Evolutionary conservation across 192 early-diverging fungal species (phyloP), one percentile per base, ranked within the genome.

Genomic region (Mortierella claussenii): DNA sequence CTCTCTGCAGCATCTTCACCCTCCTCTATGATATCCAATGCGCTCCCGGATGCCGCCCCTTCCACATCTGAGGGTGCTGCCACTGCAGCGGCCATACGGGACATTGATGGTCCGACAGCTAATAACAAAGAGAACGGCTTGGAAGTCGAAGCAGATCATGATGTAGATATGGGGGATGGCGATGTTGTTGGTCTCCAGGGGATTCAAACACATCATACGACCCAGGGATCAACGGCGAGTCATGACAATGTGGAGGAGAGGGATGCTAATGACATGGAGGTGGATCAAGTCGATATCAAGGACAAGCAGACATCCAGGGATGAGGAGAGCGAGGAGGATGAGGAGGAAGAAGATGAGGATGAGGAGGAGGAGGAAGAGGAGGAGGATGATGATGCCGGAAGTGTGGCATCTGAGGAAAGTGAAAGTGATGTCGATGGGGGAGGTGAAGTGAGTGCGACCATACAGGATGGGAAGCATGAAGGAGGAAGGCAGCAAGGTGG

Each of bases 1-100:
- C 68, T 70, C 0, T 74, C 69, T 28, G 69, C 61, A 9, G 53
- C 61, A 4, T 74, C 69, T 0, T 65, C 69, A n/a, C 69, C 69
- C 6, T 71, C 69, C 15, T 71, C 69, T 17, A 47, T 48, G 0
- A 28, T 58, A 26, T 71, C 69, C 1, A 18, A 18, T 4, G 24
- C 30, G 34, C 44, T 62, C 4, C 58, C 32, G 4, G 52, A 53
- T 23, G 11, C 21, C 17, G 44, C 49, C 26, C 36, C 34, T 12
- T 33, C 42, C 4, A 26, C 8, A 12, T 3, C 11, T 12, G 48
- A 36, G 31, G 4, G 7, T 44, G 2, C 24, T 2, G 18, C 28
- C 1, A 1, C 27, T 6, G 15, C 21, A 21, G 40, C 11, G 23
- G 46, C 4, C 30, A 48, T 18, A 33, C 23, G 9, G 17, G 43